Evolutionary conservation across 179 eudicot species (phyloP).

Genomic region (Sideroxylon spinosum): DNA sequence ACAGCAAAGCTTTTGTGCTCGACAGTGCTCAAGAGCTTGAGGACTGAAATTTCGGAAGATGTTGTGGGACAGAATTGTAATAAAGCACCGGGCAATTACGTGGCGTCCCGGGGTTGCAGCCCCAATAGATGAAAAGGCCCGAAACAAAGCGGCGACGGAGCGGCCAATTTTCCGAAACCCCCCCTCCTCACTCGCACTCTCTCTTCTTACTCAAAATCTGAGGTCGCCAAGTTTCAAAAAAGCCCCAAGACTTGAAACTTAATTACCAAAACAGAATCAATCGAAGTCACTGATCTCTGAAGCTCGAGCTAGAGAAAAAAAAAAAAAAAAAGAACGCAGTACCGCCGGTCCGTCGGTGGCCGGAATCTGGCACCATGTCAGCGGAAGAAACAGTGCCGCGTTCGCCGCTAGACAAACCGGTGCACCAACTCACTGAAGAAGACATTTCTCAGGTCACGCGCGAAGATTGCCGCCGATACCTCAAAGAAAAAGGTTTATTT

Average conservation of each 20-base stretch:
- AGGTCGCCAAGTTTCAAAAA: no score
- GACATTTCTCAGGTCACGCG: constrained; percentile 97
- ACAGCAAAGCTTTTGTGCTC: no score
- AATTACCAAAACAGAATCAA: background rate
- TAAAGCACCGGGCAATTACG: constrained; percentile 14
- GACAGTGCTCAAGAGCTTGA: background rate
- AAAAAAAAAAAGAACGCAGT: background rate
- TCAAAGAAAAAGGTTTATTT: constrained; percentile 67
- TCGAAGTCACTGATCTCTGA: constrained; percentile 12
- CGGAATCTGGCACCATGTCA: constrained; percentile 42
- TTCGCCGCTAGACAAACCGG: constrained; percentile 69
- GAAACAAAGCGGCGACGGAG: constrained; percentile 27
- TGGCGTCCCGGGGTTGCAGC: constrained; percentile 36
- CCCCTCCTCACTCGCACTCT: constrained; percentile 12
- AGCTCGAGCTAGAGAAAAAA: background rate
- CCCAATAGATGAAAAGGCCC: background rate
- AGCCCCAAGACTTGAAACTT: background rate
- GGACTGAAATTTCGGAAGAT: background rate
- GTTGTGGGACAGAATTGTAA: constrained; percentile 10
- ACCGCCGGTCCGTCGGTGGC: background rate
- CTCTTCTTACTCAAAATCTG: background rate
- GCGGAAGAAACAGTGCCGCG: constrained; percentile 36
- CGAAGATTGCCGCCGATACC: constrained; percentile 95
- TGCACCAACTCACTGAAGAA: constrained; percentile 75
- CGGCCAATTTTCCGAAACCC: constrained; percentile 18